A percentile compares a stretch with the other conserved stretches of the same genome.
phyloP scores from a whole-genome alignment of 495 filamentous ascomycete genomes.

The Amphirosellinia nigrospora region DNA sequence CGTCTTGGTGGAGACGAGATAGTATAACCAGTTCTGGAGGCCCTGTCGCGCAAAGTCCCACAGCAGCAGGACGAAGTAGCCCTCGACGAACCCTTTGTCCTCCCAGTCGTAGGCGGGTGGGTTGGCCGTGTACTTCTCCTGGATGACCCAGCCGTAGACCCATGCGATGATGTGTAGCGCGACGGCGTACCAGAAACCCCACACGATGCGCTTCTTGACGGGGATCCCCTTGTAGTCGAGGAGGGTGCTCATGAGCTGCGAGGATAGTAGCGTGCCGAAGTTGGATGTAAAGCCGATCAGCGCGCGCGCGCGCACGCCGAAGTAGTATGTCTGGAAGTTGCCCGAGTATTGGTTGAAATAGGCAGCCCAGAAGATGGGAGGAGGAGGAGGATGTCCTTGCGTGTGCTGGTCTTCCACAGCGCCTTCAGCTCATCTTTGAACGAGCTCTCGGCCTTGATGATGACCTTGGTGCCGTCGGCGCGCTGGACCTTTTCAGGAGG shows the following conservation, averaged over 20 bases:
- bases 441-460: slow-evolving; percentile 47
- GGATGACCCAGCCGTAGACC: slow-evolving; percentile 58
- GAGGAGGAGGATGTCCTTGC: slow-evolving; percentile 57
- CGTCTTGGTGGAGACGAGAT: slow-evolving; percentile 28
- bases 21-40: slow-evolving; percentile 54
- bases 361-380: slow-evolving; percentile 60
- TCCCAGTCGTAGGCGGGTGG: slow-evolving; percentile 52
- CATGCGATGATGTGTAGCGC: slow-evolving; percentile 51
- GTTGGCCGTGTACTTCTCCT: slow-evolving; percentile 52
- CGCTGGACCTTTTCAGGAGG: slow-evolving; percentile 62
- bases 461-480: slow-evolving; percentile 50
- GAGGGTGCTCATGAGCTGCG: slow-evolving; percentile 49
- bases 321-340: slow-evolving; percentile 67
- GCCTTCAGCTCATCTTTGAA: slow-evolving; percentile 55
- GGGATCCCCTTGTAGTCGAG: slow-evolving; percentile 49
- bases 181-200: slow-evolving; percentile 52
- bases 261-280: slow-evolving; percentile 44
- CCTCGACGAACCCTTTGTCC: slow-evolving; percentile 51
- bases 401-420: slow-evolving; percentile 52
- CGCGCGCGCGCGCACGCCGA: slow-evolving; percentile 61
- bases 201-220: slow-evolving; percentile 48
- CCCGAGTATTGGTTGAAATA: slow-evolving; percentile 64
- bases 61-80: slow-evolving; percentile 53
- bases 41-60: slow-evolving; percentile 56
- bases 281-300: slow-evolving; percentile 57